These are phyloP conservation scores for Umbelopsis vinacea DNA, from an alignment of 192 early-diverging fungal genomes.

Conservation along the genomic window DNA sequence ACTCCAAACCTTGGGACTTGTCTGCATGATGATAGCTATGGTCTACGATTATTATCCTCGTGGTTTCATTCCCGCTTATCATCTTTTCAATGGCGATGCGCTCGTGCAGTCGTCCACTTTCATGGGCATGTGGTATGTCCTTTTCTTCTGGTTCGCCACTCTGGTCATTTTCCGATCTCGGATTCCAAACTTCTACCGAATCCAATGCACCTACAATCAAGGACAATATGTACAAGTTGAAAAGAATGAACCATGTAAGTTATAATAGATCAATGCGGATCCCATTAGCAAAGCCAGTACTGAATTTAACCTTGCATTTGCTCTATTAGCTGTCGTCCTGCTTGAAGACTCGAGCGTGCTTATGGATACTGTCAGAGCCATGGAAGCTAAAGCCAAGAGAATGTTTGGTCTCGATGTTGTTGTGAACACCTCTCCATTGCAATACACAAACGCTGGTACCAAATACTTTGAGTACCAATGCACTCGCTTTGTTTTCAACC, in stretches of 20 bases:
- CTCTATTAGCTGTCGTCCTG: constrained; percentile 37
- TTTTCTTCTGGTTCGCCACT: constrained; percentile 48
- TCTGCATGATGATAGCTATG: constrained; percentile 45
- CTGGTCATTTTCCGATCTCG: constrained; percentile 47
- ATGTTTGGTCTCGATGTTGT: constrained; percentile 45
- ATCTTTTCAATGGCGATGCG: constrained; percentile 41
- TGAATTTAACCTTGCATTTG: not conserved
- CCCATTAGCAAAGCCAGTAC: too few relatives aligned
- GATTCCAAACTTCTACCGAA: constrained; percentile 57
- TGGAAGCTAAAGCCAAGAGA: constrained; percentile 28
- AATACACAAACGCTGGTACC: constrained; percentile 51
- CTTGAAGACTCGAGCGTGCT: constrained; percentile 40
- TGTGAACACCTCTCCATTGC: constrained; percentile 47
- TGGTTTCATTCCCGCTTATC: constrained; percentile 48
- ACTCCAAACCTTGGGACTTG: constrained; percentile 41
- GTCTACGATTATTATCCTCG: constrained; percentile 51
- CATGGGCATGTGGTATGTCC: constrained; percentile 55
- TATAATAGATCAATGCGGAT: not conserved
- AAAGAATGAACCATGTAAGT: constrained; percentile 36
- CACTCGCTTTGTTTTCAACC: constrained; percentile 73
- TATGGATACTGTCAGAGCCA: constrained; percentile 29
- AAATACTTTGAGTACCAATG: constrained; percentile 74
- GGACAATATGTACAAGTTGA: constrained; percentile 53
- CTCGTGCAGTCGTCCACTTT: constrained; percentile 48
- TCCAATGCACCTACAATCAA: constrained; percentile 44